These are phyloP conservation scores for Lobosporangium transversale DNA, from an alignment of 192 early-diverging fungal species.

Conservation along the genomic window DNA sequence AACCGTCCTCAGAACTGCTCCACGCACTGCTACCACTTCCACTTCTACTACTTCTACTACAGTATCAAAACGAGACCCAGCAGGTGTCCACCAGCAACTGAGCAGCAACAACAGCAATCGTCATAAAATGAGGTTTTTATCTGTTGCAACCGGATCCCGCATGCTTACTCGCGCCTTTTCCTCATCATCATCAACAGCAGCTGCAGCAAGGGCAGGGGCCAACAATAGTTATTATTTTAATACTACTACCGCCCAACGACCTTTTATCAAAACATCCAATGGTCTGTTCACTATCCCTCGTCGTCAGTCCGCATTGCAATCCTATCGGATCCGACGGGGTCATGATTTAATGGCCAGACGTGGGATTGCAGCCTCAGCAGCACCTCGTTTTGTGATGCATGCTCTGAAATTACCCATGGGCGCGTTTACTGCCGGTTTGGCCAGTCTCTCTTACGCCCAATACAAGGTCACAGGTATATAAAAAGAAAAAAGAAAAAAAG, in stretches of 20 bases:
- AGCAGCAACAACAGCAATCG: neutral
- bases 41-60: neutral
- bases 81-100: slow-evolving; percentile 15
- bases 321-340: slow-evolving; percentile 20
- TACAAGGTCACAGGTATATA: slow-evolving; percentile 67
- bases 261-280: no score
- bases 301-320: slow-evolving; percentile 41
- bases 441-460: slow-evolving; percentile 67
- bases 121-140: slow-evolving; percentile 3
- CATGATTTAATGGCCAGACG: slow-evolving; percentile 23
- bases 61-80: neutral
- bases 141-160: slow-evolving; percentile 28
- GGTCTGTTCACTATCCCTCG: slow-evolving; percentile 32
- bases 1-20: slow-evolving; percentile 18
- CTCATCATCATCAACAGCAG: no score
- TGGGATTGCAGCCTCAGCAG: slow-evolving; percentile 42
- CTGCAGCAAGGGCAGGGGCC: no score
- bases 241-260: neutral
- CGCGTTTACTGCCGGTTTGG: slow-evolving; percentile 65
- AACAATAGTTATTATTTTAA: neutral
- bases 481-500: no score
- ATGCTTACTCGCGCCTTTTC: slow-evolving; percentile 40
- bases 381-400: slow-evolving; percentile 58
- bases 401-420: slow-evolving; percentile 67
- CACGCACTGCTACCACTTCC: neutral